Conservation (phyloP, 345 rosid species). For the Carallia pectinifolia region DNA sequence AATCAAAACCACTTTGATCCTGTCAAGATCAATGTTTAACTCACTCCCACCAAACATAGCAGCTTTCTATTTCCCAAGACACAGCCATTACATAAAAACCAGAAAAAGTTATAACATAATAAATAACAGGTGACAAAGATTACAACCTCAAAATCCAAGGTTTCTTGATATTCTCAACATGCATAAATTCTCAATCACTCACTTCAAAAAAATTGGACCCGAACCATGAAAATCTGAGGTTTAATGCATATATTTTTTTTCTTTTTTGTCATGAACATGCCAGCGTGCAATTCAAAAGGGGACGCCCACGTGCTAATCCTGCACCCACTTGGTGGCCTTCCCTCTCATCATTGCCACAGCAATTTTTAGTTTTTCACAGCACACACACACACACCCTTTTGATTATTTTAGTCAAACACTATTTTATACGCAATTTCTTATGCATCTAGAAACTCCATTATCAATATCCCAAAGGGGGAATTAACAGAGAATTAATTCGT, state of each 20-base stretch:
- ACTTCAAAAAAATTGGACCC: constrained; percentile 27
- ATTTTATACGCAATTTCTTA: constrained; percentile 36
- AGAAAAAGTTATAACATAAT: not conserved
- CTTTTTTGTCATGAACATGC: constrained; percentile 19
- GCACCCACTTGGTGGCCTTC: constrained; percentile 58
- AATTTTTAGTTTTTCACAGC: no score
- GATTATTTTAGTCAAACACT: constrained; percentile 44
- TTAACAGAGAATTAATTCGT: not conserved
- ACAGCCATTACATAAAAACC: constrained; percentile 2
- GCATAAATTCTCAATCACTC: constrained; percentile 45
- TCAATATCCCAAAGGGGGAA: constrained; percentile 4
- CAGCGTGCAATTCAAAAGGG: constrained; percentile 70
- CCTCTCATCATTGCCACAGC: constrained; percentile 73
- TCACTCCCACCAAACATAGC: constrained; percentile 25
- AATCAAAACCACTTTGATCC: constrained; percentile 39
- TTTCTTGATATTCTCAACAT: constrained; percentile 33
- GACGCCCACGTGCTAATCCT: constrained; percentile 83
- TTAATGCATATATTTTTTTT: constrained; percentile 4
- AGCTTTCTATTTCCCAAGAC: not conserved
- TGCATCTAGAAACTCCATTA: constrained; percentile 23
- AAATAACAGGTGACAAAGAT: constrained; percentile 10
- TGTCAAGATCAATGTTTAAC: constrained; percentile 29
- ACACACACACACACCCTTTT: not conserved
- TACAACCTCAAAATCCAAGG: constrained; percentile 31
- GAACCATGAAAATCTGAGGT: constrained; percentile 14